A percentile compares a stretch with the other conserved stretches of the same genome.
Evolutionary conservation across 495 filamentous ascomycete species (phyloP).

Genomic region (Letharia columbiana): DNA sequence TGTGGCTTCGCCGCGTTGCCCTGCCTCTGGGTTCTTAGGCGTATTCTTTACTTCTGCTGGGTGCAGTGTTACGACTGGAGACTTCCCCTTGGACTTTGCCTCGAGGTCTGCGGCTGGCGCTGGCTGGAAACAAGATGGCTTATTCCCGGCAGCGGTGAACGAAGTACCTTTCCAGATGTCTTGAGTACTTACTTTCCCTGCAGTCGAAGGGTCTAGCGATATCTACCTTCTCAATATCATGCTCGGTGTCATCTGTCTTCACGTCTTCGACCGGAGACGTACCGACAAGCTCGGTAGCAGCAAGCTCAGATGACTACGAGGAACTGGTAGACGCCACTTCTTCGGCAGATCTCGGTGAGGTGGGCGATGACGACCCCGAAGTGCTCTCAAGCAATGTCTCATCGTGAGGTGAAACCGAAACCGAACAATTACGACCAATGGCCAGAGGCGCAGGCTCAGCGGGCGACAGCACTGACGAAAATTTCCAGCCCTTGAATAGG

Average conservation of each 20-base stretch:
- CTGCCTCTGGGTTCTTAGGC: background rate
- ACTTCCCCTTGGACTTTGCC: background rate
- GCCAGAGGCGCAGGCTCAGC: too few relatives aligned
- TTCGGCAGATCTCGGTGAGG: background rate
- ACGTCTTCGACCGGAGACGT: background rate
- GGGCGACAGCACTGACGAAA: background rate
- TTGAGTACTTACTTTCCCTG: too few relatives aligned
- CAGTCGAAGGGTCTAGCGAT: background rate
- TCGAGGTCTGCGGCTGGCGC: background rate
- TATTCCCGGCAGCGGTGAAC: background rate
- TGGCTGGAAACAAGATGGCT: background rate
- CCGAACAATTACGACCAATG: background rate
- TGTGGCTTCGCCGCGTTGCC: background rate
- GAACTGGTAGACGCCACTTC: background rate
- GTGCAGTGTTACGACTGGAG: background rate
- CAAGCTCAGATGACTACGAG: background rate
- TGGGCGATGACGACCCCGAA: background rate
- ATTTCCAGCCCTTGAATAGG: background rate
- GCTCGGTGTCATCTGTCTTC: background rate
- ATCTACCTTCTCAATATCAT: background rate
- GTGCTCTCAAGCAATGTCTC: background rate
- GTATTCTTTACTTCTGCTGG: background rate
- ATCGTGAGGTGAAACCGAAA: background rate
- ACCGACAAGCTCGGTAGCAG: background rate
- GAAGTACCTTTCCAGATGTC: too few relatives aligned